Evolutionary conservation across 2,329 filamentous ascomycete genomes (phyloP).

Genomic region (Claviceps digitariae): DNA sequence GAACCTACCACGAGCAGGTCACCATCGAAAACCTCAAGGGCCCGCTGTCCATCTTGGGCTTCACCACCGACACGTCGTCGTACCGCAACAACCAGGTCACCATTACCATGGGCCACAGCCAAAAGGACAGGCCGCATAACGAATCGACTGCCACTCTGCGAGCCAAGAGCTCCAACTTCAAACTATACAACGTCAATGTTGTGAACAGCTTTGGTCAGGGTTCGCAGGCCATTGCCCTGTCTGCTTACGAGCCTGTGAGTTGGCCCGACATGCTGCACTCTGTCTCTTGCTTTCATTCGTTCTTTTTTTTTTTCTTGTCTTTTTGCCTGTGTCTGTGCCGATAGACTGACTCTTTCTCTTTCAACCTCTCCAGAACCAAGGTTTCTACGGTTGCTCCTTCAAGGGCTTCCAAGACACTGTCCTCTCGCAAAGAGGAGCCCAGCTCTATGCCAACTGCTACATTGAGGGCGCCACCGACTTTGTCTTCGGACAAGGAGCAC

Average conservation of each 20-base stretch:
- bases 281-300: background rate
- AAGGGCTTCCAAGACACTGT: slow-evolving; percentile 37
- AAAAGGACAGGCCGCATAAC: slow-evolving; percentile 28
- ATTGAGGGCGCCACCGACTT: slow-evolving; percentile 34
- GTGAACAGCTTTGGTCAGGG: slow-evolving; percentile 31
- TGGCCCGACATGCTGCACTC: background rate
- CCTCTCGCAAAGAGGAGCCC: slow-evolving; percentile 29
- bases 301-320: background rate
- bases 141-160: slow-evolving; percentile 35
- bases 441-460: slow-evolving; percentile 30
- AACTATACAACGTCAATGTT: slow-evolving; percentile 47
- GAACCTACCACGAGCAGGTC: background rate
- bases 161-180: slow-evolving; percentile 33
- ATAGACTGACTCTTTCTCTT: no score
- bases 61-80: slow-evolving; percentile 35
- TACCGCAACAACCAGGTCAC: slow-evolving; percentile 46
- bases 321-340: no score
- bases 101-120: slow-evolving; percentile 25
- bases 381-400: slow-evolving; percentile 34
- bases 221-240: slow-evolving; percentile 28
- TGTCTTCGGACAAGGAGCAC: slow-evolving; percentile 22
- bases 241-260: slow-evolving; percentile 19
- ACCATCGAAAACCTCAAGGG: background rate
- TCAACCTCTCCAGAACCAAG: slow-evolving; percentile 8
- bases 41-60: slow-evolving; percentile 44